Evolutionary conservation across 2,329 filamentous ascomycete species (phyloP).

Genomic region (Verticillium nonalfalfae): DNA sequence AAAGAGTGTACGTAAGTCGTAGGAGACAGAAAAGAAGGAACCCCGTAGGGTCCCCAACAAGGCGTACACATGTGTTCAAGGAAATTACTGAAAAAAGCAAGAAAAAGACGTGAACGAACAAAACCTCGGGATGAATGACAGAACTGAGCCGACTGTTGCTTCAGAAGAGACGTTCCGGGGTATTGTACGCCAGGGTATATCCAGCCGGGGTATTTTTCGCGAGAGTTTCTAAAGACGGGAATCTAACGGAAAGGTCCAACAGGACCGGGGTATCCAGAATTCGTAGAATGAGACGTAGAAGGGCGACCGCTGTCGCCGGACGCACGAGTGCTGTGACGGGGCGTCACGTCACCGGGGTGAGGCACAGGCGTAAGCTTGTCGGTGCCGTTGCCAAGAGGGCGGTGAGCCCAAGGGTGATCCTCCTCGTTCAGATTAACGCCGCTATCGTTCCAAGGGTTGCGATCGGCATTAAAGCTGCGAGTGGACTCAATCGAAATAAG

Average conservation of each 20-base stretch:
- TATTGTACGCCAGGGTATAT: slow-evolving; percentile 62
- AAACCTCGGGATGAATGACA: slow-evolving; percentile 21
- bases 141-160: slow-evolving; percentile 39
- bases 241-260: slow-evolving; percentile 86
- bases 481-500: slow-evolving; percentile 94
- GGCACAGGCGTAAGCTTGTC: slow-evolving; percentile 56
- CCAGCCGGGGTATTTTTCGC: slow-evolving; percentile 57
- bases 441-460: slow-evolving; percentile 97
- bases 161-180: slow-evolving; percentile 36
- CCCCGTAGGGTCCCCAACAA: not conserved
- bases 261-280: slow-evolving; percentile 92
- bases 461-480: slow-evolving; percentile 81
- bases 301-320: slow-evolving; percentile 89
- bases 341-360: slow-evolving; percentile 74
- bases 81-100: slow-evolving; percentile 16
- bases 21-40: slow-evolving; percentile 14
- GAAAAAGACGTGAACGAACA: slow-evolving; percentile 23
- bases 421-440: slow-evolving; percentile 91
- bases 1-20: slow-evolving; percentile 14
- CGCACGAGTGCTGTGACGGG: slow-evolving; percentile 74
- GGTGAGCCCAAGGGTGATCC: slow-evolving; percentile 61
- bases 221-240: slow-evolving; percentile 35
- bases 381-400: slow-evolving; percentile 57
- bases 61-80: slow-evolving; percentile 10
- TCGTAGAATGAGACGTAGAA: slow-evolving; percentile 89